Evolutionary conservation across 2,329 filamentous ascomycete species (phyloP).

Genomic region (Bisporella sp.): DNA sequence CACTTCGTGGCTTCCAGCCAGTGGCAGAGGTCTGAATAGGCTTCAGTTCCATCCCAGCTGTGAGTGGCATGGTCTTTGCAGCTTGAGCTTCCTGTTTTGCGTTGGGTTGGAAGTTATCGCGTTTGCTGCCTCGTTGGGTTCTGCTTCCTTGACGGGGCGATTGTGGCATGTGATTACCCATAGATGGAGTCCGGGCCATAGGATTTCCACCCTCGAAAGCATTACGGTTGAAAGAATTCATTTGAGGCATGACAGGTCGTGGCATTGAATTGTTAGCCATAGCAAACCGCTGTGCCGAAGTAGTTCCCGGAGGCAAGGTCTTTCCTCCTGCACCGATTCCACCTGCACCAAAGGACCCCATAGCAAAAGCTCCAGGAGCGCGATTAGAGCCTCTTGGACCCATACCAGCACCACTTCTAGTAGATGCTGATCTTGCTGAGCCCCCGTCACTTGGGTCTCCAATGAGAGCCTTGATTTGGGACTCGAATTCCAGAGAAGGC

Average conservation of each 20-base stretch:
- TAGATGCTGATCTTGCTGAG: conserved; percentile 53
- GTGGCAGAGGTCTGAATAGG: conserved; percentile 63
- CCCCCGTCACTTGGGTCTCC: conserved; percentile 64
- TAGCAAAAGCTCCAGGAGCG: conserved; percentile 46
- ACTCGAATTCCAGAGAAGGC: conserved; percentile 87
- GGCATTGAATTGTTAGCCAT: conserved; percentile 49
- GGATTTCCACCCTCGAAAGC: conserved; percentile 54
- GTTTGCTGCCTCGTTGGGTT: conserved; percentile 58
- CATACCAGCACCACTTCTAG: conserved; percentile 48
- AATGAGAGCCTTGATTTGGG: conserved; percentile 79
- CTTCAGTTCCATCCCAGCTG: conserved; percentile 73
- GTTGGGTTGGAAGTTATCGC: conserved; percentile 39
- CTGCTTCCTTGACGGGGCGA: conserved; percentile 62
- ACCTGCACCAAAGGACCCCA: conserved; percentile 61
- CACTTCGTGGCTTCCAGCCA: conserved; percentile 84
- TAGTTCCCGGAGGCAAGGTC: conserved; percentile 68
- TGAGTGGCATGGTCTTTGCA: conserved; percentile 88
- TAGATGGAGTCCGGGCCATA: conserved; percentile 61
- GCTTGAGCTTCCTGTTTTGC: conserved; percentile 56
- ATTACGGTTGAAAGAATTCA: conserved; percentile 54
- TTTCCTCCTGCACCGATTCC: conserved; percentile 37
- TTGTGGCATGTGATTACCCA: conserved; percentile 54
- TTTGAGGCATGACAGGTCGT: conserved; percentile 44
- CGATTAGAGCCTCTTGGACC: conserved; percentile 44
- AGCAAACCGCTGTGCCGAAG: conserved; percentile 68